Conservation (phyloP, 495 filamentous ascomycete genomes). For the Parathielavia appendiculata region DNA sequence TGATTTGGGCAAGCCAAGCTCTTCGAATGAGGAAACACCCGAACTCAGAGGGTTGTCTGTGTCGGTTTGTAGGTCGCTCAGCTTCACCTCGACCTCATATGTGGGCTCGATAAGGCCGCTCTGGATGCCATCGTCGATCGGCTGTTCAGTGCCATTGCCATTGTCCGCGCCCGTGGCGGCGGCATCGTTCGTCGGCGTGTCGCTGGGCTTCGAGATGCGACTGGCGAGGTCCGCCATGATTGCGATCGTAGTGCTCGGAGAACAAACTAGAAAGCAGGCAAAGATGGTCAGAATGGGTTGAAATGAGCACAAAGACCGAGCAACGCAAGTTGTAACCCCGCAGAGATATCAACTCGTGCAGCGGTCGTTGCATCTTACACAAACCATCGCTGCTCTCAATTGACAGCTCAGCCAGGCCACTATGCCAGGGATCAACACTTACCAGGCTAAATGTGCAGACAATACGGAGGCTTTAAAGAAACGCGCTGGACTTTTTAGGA, state of each 20-base stretch:
- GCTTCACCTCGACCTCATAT: slow-evolving; percentile 81
- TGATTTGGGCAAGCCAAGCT: slow-evolving; percentile 63
- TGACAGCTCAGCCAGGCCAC: too few species aligned
- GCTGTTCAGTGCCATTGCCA: slow-evolving; percentile 50
- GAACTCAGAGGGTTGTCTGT: slow-evolving; percentile 84
- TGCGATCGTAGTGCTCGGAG: slow-evolving; percentile 8
- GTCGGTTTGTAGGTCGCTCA: slow-evolving; percentile 82
- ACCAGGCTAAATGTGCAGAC: too few species aligned
- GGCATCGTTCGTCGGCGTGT: slow-evolving; percentile 20
- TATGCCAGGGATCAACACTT: too few species aligned
- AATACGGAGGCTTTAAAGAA: too few species aligned
- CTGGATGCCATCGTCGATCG: slow-evolving; percentile 35
- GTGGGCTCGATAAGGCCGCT: slow-evolving; percentile 62
- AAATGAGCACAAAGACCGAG: not conserved
- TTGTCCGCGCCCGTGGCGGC: slow-evolving; percentile 19
- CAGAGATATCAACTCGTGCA: too few species aligned
- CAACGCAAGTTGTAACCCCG: not conserved
- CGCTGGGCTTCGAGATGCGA: slow-evolving; percentile 50
- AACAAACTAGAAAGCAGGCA: not conserved
- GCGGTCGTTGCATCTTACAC: too few species aligned
- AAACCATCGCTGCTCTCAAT: not conserved
- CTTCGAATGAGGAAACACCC: slow-evolving; percentile 67
- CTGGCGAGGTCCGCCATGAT: slow-evolving; percentile 55
- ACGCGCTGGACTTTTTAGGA: too few species aligned
- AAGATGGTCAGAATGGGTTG: not conserved